These are phyloP conservation scores for Eucalyptus tenuipes DNA, from an alignment of 345 rosid genomes.

Conservation along the genomic window DNA sequence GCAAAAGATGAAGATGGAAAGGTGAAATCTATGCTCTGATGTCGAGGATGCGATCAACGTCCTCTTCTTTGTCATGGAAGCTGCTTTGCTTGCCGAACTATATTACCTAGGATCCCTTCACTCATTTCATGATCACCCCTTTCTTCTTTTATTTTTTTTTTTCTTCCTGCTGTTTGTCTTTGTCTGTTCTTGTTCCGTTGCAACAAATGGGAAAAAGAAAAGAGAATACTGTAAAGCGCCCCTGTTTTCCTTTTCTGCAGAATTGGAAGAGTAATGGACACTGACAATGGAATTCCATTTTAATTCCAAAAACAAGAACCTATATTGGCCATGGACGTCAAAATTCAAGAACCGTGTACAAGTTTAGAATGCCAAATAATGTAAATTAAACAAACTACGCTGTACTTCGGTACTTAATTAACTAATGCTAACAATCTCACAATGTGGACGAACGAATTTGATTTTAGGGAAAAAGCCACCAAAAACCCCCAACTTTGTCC, in stretches of 20 bases:
- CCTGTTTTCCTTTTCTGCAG: not conserved
- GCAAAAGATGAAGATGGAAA: slow-evolving; percentile 16
- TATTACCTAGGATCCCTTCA: too few relatives aligned
- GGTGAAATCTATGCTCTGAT: too few relatives aligned
- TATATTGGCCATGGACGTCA: not conserved
- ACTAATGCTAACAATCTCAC: too few relatives aligned
- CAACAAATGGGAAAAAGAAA: not conserved
- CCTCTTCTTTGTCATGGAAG: slow-evolving; percentile 56
- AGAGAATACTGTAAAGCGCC: not conserved
- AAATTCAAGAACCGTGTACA: not conserved
- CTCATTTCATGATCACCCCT: not conserved
- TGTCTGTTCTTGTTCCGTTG: not conserved
- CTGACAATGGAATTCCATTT: not conserved
- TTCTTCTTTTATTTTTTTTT: too few relatives aligned
- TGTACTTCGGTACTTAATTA: too few relatives aligned
- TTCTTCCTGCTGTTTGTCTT: not conserved
- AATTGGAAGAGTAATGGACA: not conserved
- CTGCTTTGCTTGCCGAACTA: slow-evolving; percentile 79
- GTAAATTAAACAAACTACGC: not conserved
- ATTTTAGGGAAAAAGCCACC: too few relatives aligned
- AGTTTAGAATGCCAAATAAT: not conserved
- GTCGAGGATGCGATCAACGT: too few relatives aligned
- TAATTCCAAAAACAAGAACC: not conserved
- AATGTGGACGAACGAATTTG: too few relatives aligned
- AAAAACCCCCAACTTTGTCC: too few relatives aligned